Conservation (phyloP, 2,329 filamentous ascomycete genomes). For the Elsinoe arachidis region DNA sequence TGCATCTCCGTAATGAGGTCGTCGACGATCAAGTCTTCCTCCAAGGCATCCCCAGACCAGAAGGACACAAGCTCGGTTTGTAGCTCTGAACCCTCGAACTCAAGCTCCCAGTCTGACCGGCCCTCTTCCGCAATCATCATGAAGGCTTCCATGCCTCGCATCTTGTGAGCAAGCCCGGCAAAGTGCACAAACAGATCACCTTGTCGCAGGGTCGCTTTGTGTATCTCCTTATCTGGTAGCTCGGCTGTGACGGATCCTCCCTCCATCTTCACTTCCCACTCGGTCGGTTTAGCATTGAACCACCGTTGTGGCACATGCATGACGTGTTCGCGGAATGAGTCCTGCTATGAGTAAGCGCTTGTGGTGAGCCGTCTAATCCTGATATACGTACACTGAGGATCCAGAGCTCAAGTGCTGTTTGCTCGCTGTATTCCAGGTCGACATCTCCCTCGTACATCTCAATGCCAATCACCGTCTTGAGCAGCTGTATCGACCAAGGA, state of each 20-base stretch:
- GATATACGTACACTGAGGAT: slow-evolving; percentile 11
- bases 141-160: slow-evolving; percentile 31
- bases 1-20: not conserved
- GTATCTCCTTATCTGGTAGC: slow-evolving; percentile 25
- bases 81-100: slow-evolving; percentile 12
- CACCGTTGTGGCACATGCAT: slow-evolving; percentile 29
- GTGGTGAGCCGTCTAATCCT: slow-evolving; percentile 17
- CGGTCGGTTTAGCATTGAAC: slow-evolving; percentile 37
- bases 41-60: not conserved
- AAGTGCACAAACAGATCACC: slow-evolving; percentile 38
- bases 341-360: not conserved
- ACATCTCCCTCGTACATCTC: slow-evolving; percentile 17
- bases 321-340: slow-evolving; percentile 1
- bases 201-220: slow-evolving; percentile 28
- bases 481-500: slow-evolving; percentile 18
- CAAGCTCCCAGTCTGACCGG: slow-evolving; percentile 32
- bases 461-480: slow-evolving; percentile 18
- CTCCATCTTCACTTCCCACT: slow-evolving; percentile 17
- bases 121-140: slow-evolving; percentile 29
- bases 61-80: not conserved
- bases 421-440: slow-evolving; percentile 17
- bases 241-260: not conserved
- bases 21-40: not conserved
- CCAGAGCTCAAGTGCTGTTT: slow-evolving; percentile 15
- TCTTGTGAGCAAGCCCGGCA: slow-evolving; percentile 29